A percentile compares a stretch with the other conserved stretches of the same genome.
Conservation (phyloP, 331 rosid genomes). For the Malus hybrid region DNA sequence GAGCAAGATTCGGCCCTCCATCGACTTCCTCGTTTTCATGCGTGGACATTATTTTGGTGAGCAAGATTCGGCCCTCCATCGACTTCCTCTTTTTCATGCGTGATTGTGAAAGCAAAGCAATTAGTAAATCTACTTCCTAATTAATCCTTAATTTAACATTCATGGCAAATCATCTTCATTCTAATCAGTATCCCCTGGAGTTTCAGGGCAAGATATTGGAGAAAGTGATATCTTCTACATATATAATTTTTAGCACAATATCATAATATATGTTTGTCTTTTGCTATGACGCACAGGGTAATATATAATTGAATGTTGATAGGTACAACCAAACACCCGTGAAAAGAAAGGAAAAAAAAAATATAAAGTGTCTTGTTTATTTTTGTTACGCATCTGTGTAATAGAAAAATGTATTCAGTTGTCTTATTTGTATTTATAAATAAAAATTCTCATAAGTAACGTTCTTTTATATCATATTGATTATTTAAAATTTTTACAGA, state of each 20-base stretch:
- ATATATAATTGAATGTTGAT: neutral
- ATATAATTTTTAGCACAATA: neutral
- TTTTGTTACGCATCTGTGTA: no score
- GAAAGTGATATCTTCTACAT: neutral
- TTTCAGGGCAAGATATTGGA: slow-evolving; percentile 13
- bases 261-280: neutral
- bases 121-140: neutral
- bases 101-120: neutral
- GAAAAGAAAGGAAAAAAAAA: neutral
- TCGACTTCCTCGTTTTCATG: neutral
- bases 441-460: no score
- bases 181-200: neutral
- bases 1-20: neutral
- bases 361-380: no score
- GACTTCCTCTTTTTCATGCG: neutral
- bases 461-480: no score
- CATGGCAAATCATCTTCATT: neutral
- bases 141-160: neutral
- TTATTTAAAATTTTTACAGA: no score
- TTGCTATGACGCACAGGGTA: neutral
- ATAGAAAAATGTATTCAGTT: no score
- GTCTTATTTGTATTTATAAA: no score
- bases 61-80: neutral
- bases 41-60: neutral
- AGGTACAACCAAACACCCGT: neutral